Evolutionary conservation across 305 asterid species (phyloP), one percentile per base, ranked within the genome.

Genomic region (Plantago coronopus): DNA sequence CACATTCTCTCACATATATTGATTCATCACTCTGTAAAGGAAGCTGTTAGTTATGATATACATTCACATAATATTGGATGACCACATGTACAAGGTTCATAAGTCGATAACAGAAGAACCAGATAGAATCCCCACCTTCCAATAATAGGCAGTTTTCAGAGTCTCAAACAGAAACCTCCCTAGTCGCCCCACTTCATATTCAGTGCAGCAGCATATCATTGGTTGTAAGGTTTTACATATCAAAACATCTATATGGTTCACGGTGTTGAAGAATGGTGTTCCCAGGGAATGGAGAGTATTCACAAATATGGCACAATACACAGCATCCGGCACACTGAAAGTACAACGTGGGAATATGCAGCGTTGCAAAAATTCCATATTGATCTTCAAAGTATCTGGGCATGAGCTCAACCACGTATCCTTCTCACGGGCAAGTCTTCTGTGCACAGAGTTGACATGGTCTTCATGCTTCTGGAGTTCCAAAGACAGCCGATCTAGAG

Each of bases 161-260:
- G 99, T 94, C 86, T 94, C 99, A 67, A 68, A 90, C 22, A 94
- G 76, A 77, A 94, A 94, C 75, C 89, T 87, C 62, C 97, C 97
- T 23, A 94, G 89, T 67, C 99, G 96, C 63, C 96, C 96, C 61
- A 74, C 99, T 81, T 94, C 99, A 84, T 85, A 94, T 87, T 94
- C 99, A 9, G 99, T 90, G 88, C 99, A 87, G 82, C 99, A 89
- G 77, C 97, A 94, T 78, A 94, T 94, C 97, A 90, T 94, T 10
- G 99, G 99, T 86, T 94, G 99, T 66, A 94, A 67, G 45, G 99
- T 94, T 82, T 94, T 94, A 76, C 99, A 94, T 76, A 94, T 94
- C 81, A 94, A 78, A 68, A 86, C 97, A 65, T 94, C 99, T 59
- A 94, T 85, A 81, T 94, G 99, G 79, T 94, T 94, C 70, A 94